Base-by-base conservation (phyloP, 208 protist genomes). In the Leishmania aethiopica region DNA sequence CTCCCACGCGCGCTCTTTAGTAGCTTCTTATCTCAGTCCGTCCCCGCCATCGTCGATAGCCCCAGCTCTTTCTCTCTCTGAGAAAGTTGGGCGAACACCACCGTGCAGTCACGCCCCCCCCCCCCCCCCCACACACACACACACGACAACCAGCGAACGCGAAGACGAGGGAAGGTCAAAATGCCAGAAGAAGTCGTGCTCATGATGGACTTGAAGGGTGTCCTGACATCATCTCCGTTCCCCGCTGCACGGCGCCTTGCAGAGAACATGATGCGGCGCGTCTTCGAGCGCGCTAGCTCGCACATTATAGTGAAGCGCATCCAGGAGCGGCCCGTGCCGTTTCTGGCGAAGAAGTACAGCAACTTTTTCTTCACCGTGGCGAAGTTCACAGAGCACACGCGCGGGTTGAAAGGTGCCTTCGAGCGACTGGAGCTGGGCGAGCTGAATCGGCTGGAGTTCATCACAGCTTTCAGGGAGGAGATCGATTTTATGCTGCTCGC, bases 141-240 rank as follows among this genome's bases (percentile, higher is more conserved):
- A 35, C 15, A 78, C 32, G 3, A 19, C 42, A 51, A 7, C n/a
- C 19, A 10, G 22, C 47, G 22, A 57, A 2, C 19, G 49, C 73
- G 60, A 15, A 28, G 73, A 51, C 73, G 19, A 35, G 32, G 15
- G 35, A 3, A 28, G 3, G 49, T 37, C 37, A 55, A 60, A 66
- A 96, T 94, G 93, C 91, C 93, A 22, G 86, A 81, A 25, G 90
- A 96, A 80, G 91, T 96, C 40, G 90, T 96, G 72, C 78, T 96
- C 75, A 92, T 96, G 88, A 93, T 96, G 82, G 91, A 96, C 83
- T 40, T 94, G 71, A 89, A 83, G 49, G 91, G 93, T 7, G 91
- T 96, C 25, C 83, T 96, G 7, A 94, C 88, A 47, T 90, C 91
- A 3, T 92, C 89, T 25, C 90, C 91, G 42, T 94, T 94, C 75